Conservation (phyloP, 2,329 filamentous ascomycete genomes). For the Fusarium metavorans region DNA sequence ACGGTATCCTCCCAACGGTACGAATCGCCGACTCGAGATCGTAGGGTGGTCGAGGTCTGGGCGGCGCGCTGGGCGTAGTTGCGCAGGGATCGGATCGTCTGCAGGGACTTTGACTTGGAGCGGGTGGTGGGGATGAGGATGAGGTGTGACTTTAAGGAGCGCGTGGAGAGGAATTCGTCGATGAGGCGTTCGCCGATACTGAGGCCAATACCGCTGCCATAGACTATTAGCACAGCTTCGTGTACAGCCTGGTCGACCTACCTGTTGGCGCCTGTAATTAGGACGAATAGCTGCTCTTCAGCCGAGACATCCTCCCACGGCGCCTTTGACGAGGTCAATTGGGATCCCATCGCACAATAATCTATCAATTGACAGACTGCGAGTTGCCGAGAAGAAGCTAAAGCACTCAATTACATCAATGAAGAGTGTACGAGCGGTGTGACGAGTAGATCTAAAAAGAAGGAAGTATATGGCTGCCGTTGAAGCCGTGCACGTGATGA, state of each 20-base stretch:
- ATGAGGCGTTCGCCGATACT: conserved; percentile 86
- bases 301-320: conserved; percentile 53
- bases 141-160: conserved; percentile 75
- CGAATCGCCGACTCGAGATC: conserved; percentile 51
- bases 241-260: conserved; percentile 53
- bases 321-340: conserved; percentile 33
- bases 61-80: conserved; percentile 65
- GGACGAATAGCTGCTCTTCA: conserved; percentile 68
- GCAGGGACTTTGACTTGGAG: conserved; percentile 76
- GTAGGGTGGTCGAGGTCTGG: conserved; percentile 52
- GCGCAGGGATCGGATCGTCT: conserved; percentile 75
- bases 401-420: neutral
- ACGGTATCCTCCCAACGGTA: conserved; percentile 55
- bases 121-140: conserved; percentile 88
- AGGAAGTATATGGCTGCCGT: neutral
- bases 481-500: conserved; percentile 29
- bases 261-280: conserved; percentile 92
- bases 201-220: conserved; percentile 82
- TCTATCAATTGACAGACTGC: neutral
- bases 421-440: conserved; percentile 1
- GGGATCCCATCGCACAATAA: conserved; percentile 32
- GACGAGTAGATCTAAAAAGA: neutral
- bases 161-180: conserved; percentile 84
- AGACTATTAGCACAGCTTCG: conserved; percentile 16
- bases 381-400: neutral